Evolutionary conservation across 345 rosid genomes (phyloP).

Genomic region (Gossypium rotundifolium): DNA sequence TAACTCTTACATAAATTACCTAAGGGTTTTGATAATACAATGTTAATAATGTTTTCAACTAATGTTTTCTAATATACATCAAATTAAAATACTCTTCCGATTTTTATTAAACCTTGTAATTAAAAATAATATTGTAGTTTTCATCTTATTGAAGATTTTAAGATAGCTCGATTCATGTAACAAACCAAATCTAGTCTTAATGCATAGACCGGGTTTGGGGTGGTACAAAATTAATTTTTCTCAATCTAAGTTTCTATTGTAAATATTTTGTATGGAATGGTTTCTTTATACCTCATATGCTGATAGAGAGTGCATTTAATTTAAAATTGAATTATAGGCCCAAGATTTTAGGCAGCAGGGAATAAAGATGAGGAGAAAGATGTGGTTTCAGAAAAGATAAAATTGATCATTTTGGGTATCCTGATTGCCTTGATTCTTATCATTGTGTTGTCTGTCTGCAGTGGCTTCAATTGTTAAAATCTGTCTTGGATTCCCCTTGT

Average conservation of each 20-base stretch:
- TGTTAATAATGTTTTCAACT: no score
- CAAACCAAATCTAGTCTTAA: no score
- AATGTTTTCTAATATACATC: no score
- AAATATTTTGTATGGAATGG: neutral
- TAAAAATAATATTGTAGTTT: no score
- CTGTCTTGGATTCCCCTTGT: conserved; percentile 6
- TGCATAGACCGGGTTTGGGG: no score
- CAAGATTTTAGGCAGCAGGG: conserved; percentile 92
- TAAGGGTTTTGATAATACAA: no score
- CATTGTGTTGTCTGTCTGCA: conserved; percentile 66
- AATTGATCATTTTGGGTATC: conserved; percentile 69
- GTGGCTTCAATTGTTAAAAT: conserved; percentile 62
- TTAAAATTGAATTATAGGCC: conserved; percentile 42
- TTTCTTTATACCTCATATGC: neutral
- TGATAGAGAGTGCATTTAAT: neutral
- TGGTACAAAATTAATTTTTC: no score
- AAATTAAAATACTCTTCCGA: no score
- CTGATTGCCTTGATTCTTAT: conserved; percentile 60
- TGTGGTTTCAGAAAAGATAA: conserved; percentile 93
- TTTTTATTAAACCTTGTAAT: no score
- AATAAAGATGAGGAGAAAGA: conserved; percentile 77
- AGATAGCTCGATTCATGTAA: no score
- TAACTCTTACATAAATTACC: no score
- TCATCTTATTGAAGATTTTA: no score
- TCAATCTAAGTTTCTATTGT: neutral